Conservation (phyloP, 495 filamentous ascomycete genomes). For the Penicillium mononematosum region DNA sequence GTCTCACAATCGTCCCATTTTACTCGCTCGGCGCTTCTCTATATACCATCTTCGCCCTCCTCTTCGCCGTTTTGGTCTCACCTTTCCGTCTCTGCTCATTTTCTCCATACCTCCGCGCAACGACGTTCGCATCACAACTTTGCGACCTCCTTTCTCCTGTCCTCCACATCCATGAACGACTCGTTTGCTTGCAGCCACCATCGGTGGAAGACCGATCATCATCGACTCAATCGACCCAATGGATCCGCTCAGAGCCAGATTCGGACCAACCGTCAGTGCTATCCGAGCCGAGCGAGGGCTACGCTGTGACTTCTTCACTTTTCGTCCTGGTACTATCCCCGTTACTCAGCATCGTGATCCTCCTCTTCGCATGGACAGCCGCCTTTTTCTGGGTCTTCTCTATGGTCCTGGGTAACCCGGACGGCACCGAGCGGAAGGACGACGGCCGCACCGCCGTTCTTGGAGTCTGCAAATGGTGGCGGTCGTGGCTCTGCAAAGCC, state of each 20-base stretch:
- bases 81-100: constrained; percentile 46
- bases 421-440: constrained; percentile 60
- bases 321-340: constrained; percentile 54
- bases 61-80: constrained; percentile 42
- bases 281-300: constrained; percentile 26
- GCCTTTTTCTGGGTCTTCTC: constrained; percentile 65
- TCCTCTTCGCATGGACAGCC: constrained; percentile 58
- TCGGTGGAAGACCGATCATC: constrained; percentile 31
- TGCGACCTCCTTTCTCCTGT: constrained; percentile 45
- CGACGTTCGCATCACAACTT: constrained; percentile 37
- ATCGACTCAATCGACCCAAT: constrained; percentile 37
- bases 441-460: constrained; percentile 62
- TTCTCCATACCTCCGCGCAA: constrained; percentile 37
- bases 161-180: constrained; percentile 44
- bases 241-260: constrained; percentile 33
- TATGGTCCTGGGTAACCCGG: constrained; percentile 60
- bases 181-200: constrained; percentile 32
- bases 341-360: constrained; percentile 51
- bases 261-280: constrained; percentile 18
- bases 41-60: constrained; percentile 45
- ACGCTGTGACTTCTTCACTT: constrained; percentile 42
- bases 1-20: constrained; percentile 49
- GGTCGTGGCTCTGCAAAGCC: constrained; percentile 52
- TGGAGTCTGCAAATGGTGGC: constrained; percentile 62
- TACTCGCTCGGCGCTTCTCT: constrained; percentile 41